Conservation (phyloP, 2,329 filamentous ascomycete species). For the Escovopsis sp. region DNA sequence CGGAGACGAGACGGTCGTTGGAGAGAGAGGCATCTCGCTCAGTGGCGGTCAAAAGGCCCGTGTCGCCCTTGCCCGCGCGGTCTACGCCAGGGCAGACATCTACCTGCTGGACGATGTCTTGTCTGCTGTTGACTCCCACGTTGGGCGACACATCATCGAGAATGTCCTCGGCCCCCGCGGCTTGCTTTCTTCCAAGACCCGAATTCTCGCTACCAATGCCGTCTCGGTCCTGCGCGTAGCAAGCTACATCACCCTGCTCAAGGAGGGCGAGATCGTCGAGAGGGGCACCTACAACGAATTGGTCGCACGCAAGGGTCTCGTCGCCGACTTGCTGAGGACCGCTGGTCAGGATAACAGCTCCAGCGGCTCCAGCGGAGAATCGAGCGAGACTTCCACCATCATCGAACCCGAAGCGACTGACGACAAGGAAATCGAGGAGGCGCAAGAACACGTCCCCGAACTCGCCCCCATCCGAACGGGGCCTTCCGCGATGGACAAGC, state of each 20-base stretch:
- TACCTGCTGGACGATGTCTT: conserved; percentile 90
- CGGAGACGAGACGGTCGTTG: conserved; percentile 91
- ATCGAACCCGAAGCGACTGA: conserved; percentile 36
- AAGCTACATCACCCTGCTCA: conserved; percentile 74
- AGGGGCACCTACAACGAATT: conserved; percentile 83
- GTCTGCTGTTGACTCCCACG: conserved; percentile 96
- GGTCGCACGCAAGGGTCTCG: conserved; percentile 84
- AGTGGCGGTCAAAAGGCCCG: conserved; percentile 95
- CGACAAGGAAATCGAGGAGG: conserved; percentile 59
- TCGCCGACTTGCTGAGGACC: conserved; percentile 70
- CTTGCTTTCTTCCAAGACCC: conserved; percentile 70
- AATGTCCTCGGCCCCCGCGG: conserved; percentile 80
- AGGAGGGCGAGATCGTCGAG: conserved; percentile 72
- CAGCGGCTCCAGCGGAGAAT: conserved; percentile 27
- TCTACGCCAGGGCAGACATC: conserved; percentile 92
- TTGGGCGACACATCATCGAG: conserved; percentile 87
- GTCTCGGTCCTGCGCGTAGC: conserved; percentile 83
- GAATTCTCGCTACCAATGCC: conserved; percentile 87
- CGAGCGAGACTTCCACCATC: conserved; percentile 43
- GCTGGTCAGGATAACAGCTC: conserved; percentile 44
- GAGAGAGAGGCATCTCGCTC: conserved; percentile 89
- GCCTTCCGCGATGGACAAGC: conserved; percentile 33
- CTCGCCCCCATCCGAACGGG: conserved; percentile 58
- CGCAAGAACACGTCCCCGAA: conserved; percentile 61
- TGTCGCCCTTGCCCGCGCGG: conserved; percentile 78